Conservation (phyloP, 192 early-diverging fungal genomes). For the Thamnidium elegans region DNA sequence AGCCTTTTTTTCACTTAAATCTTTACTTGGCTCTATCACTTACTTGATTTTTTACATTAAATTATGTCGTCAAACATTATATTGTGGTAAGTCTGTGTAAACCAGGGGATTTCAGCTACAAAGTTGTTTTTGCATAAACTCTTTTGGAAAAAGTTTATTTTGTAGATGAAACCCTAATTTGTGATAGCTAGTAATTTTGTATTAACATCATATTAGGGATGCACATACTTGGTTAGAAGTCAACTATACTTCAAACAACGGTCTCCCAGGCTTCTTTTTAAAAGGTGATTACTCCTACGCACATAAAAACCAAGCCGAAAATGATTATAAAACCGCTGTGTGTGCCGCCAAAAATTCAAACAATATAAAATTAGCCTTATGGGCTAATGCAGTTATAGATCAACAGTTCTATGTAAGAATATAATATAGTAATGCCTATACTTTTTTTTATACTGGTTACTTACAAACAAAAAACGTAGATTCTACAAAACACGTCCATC, state of each 20-base stretch:
- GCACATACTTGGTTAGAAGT: not conserved
- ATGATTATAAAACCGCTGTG: not conserved
- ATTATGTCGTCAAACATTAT: no score
- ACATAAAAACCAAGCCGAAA: not conserved
- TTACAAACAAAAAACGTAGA: not conserved
- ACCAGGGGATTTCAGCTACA: no score
- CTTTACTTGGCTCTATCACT: no score
- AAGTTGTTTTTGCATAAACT: no score
- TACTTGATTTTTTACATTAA: no score
- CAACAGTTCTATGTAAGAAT: not conserved
- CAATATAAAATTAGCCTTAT: not conserved
- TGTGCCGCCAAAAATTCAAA: not conserved
- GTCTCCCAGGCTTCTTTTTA: not conserved
- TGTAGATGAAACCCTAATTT: no score
- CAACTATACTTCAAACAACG: not conserved
- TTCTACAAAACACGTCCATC: not conserved
- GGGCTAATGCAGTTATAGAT: not conserved
- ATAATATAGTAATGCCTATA: no score
- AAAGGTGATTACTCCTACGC: not conserved
- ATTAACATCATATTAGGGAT: no score
- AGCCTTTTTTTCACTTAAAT: no score
- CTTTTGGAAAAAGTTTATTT: no score
- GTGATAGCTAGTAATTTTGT: no score
- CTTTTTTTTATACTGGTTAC: not conserved
- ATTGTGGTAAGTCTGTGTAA: no score